Percentiles rank a stretch among this genome's conserved stretches.
These are phyloP conservation scores for Xylaria sp. DNA, from an alignment of 2,329 filamentous ascomycete species.

Conservation along the genomic window DNA sequence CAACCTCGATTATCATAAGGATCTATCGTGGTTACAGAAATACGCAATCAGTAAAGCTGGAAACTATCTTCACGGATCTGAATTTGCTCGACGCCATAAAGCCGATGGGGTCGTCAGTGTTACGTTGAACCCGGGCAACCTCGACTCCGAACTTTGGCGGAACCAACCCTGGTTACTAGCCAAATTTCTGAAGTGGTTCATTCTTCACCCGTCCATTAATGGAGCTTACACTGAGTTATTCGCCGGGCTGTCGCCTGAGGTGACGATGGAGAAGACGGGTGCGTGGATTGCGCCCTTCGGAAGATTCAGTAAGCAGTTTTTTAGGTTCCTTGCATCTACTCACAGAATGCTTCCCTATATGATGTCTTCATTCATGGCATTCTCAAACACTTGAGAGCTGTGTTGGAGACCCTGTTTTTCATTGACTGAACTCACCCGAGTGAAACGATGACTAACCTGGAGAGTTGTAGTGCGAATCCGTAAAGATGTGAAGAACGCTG, in stretches of 20 bases:
- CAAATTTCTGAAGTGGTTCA: constrained; percentile 20
- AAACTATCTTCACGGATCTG: constrained; percentile 37
- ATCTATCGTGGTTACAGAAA: constrained; percentile 19
- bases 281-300: constrained; percentile 59
- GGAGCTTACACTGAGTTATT: constrained; percentile 57
- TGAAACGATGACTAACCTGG: background rate
- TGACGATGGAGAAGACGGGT: constrained; percentile 48
- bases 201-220: constrained; percentile 34
- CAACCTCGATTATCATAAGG: constrained; percentile 30
- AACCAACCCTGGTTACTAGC: constrained; percentile 9
- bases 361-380: background rate
- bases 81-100: constrained; percentile 36
- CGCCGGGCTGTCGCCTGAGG: constrained; percentile 51
- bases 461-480: constrained; percentile 39
- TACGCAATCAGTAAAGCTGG: constrained; percentile 44
- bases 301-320: constrained; percentile 38
- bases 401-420: background rate
- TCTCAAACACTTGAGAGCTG: background rate
- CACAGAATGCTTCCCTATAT: background rate
- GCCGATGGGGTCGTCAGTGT: constrained; percentile 35
- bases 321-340: background rate
- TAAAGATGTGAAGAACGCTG: constrained; percentile 47
- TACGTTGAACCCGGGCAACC: constrained; percentile 41
- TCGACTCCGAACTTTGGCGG: constrained; percentile 40
- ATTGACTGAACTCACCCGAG: background rate